phyloP scores from a whole-genome alignment of 2,329 filamentous ascomycete genomes.

The Chaetomium strumarium region DNA sequence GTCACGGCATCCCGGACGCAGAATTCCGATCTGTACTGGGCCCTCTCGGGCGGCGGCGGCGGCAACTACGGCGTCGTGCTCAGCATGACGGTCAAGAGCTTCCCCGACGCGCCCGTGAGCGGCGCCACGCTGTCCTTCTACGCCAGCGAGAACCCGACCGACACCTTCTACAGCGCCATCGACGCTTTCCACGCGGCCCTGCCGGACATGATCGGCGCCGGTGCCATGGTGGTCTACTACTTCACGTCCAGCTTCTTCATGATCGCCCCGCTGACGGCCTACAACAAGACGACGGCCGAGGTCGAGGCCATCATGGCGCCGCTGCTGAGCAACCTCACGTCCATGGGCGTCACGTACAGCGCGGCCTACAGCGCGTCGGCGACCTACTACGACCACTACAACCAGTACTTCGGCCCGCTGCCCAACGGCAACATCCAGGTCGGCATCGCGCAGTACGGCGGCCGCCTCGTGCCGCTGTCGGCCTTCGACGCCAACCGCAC shows the following conservation, averaged over 20 bases:
- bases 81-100: conserved; percentile 24
- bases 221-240: conserved; percentile 38
- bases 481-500: conserved; percentile 26
- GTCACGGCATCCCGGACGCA: conserved; percentile 35
- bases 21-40: conserved; percentile 45
- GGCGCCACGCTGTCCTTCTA: conserved; percentile 27
- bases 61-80: conserved; percentile 33
- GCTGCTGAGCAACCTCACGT: conserved; percentile 36
- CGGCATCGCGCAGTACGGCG: conserved; percentile 38
- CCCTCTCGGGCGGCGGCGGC: conserved; percentile 39
- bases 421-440: conserved; percentile 46
- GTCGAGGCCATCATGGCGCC: conserved; percentile 41
- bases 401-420: conserved; percentile 37
- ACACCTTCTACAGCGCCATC: conserved; percentile 51
- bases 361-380: conserved; percentile 16
- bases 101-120: conserved; percentile 21
- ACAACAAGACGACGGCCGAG: conserved; percentile 38
- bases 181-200: conserved; percentile 43
- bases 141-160: conserved; percentile 35
- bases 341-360: conserved; percentile 28
- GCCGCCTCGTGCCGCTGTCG: conserved; percentile 38
- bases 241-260: conserved; percentile 36
- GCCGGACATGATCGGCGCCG: conserved; percentile 41
- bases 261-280: conserved; percentile 43
- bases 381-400: conserved; percentile 39